Base-by-base conservation (phyloP, 768 basidiomycete species). In the Pilatotrama ljubarskyi region DNA sequence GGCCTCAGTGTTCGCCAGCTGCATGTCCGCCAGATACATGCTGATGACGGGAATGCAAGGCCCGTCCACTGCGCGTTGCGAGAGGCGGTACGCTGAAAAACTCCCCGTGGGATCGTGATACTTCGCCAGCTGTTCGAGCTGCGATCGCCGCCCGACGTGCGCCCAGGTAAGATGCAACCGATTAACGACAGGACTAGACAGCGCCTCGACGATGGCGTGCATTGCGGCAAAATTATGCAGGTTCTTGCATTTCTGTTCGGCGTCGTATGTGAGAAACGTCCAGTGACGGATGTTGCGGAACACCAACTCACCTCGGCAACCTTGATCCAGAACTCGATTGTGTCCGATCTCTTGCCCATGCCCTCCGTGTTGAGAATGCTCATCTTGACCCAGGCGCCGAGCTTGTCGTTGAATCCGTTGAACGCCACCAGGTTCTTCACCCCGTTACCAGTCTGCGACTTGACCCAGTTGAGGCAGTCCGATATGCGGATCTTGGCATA, bases 321-420 rank as follows among this genome's bases (percentile, higher is more conserved):
- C 68, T 82, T 86, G 64, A 91, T 85, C 89, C 89, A 91, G 67
- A 85, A 82, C 59, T 89, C 87, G 37, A 89, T 73, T 15, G 78
- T 80, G 55, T 85, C 80, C 8, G 84, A 80, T 43, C 87, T 76
- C 66, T 79, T 83, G 14, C 76, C 77, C 56, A 85, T 71, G 5
- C 73, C 73, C 8, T 85, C 81, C 49, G 77, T 75, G 50, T 71
- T 78, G 37, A 91, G 70, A 40, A 90, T 78, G 66, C 83, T 88
- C 36, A 71, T 72, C 68, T 84, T 87, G 18, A 91, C 87, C 88
- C 88, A 91, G 14, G 77, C 72, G 32, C 79, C 80, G 32, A 91
- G 71, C 65, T 81, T 81, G 65, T 89, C 87, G 68, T 86, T 82
- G 2, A 81, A 83, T 3, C 79, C 73, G 60, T 82, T 83, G 67